phyloP scores from a whole-genome alignment of 768 basidiomycete species.

The Kwoniella sp. region DNA sequence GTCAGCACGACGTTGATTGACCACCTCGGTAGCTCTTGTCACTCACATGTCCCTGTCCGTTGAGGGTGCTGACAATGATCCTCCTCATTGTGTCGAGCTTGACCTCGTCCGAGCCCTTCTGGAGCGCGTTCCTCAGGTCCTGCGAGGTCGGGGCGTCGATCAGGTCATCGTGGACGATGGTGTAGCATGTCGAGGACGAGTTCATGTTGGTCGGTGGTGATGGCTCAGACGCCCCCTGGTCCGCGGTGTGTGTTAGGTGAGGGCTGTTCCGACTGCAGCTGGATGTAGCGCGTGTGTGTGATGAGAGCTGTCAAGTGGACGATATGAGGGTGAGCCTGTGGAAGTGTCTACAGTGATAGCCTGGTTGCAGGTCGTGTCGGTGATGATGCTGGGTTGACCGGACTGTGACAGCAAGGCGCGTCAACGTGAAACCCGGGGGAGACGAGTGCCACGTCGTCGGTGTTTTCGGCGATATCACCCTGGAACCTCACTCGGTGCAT shows the following conservation, averaged over 20 bases:
- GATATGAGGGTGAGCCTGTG: not conserved
- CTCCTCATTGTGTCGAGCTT: constrained; percentile 92
- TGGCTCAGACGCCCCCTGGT: not conserved
- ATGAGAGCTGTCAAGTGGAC: not conserved
- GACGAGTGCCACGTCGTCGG: constrained; percentile 11
- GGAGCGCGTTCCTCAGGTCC: constrained; percentile 74
- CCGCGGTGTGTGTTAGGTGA: not conserved
- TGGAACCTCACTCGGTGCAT: constrained; percentile 1
- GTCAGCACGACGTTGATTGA: not conserved
- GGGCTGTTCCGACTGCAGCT: not conserved
- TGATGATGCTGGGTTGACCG: too few relatives aligned
- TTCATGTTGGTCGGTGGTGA: constrained; percentile 34
- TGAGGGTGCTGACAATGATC: constrained; percentile 89
- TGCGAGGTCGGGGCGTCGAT: constrained; percentile 63
- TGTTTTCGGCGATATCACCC: constrained; percentile 18
- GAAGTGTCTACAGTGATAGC: not conserved
- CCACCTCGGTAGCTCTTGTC: not conserved
- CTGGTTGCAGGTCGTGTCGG: not conserved
- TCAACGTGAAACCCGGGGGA: not conserved
- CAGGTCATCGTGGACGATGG: constrained; percentile 50
- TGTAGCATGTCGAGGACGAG: constrained; percentile 47
- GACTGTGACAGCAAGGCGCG: constrained; percentile 10
- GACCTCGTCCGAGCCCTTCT: constrained; percentile 95
- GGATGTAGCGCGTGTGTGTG: too few relatives aligned
- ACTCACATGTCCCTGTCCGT: constrained; percentile 84